phyloP scores from a whole-genome alignment of 495 filamentous ascomycete species.

The Penicillium flavigenum region DNA sequence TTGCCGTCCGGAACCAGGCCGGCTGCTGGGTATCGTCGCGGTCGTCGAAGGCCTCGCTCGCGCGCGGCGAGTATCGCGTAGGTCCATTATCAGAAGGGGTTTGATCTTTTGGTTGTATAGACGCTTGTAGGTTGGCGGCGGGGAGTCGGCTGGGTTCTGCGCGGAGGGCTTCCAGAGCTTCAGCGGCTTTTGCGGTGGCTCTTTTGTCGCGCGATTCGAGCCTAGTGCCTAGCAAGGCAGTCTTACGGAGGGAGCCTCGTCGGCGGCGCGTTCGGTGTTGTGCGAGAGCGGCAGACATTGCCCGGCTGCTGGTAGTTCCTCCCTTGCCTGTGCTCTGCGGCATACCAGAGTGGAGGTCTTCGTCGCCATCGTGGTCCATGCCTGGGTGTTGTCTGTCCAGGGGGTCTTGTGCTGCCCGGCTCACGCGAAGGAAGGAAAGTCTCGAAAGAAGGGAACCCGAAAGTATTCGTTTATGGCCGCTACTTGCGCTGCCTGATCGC shows the following conservation, averaged over 20 bases:
- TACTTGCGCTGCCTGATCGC: constrained; percentile 43
- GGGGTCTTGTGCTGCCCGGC: constrained; percentile 33
- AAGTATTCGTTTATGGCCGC: constrained; percentile 60
- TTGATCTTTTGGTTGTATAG: constrained; percentile 19
- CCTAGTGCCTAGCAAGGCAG: constrained; percentile 71
- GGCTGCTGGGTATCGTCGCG: constrained; percentile 15
- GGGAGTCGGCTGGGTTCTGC: constrained; percentile 34
- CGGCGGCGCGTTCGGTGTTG: constrained; percentile 70
- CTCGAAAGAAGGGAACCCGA: constrained; percentile 59
- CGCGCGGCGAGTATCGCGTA: constrained; percentile 2
- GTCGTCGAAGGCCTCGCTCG: constrained; percentile 21
- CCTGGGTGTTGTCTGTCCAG: constrained; percentile 39
- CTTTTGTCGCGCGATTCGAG: constrained; percentile 51
- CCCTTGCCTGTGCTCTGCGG: constrained; percentile 19
- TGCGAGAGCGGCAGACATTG: constrained; percentile 56
- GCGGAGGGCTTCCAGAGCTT: constrained; percentile 43
- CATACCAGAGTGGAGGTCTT: constrained; percentile 34
- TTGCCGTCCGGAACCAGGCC: constrained; percentile 30
- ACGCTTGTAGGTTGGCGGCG: constrained; percentile 1
- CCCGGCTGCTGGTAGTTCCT: constrained; percentile 38
- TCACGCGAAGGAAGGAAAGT: constrained; percentile 58
- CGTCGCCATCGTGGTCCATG: constrained; percentile 42
- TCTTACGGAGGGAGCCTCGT: constrained; percentile 76
- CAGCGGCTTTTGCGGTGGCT: constrained; percentile 27
- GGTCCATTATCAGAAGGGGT: constrained; percentile 22